A percentile compares a stretch with the other conserved stretches of the same genome.
Conservation (phyloP, 257 asterid species). For the Solanum pinnatisectum region DNA sequence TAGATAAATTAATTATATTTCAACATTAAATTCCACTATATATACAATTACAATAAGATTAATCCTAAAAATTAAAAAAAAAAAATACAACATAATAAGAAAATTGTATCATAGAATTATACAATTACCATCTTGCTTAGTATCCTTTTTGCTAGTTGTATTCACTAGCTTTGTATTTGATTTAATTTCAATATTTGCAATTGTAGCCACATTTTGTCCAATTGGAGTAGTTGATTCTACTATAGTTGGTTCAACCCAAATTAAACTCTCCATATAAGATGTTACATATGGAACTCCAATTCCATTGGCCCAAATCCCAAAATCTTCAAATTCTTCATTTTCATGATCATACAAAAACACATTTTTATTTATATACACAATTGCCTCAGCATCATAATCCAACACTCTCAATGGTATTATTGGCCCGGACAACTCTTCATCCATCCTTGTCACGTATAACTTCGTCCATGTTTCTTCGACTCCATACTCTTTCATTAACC, state of each 20-base stretch:
- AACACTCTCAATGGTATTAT: neutral
- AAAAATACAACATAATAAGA: neutral
- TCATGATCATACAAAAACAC: neutral
- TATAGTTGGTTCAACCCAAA: neutral
- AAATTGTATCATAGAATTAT: neutral
- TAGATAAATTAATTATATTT: neutral
- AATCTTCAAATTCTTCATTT: neutral
- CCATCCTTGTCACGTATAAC: neutral
- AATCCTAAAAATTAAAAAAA: neutral
- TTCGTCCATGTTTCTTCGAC: neutral
- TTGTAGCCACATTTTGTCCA: neutral
- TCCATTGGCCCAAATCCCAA: neutral
- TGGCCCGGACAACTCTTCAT: neutral
- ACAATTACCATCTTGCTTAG: neutral
- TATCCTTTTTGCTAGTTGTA: neutral
- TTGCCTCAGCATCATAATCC: neutral
- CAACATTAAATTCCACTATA: neutral
- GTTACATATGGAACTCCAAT: neutral
- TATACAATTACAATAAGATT: neutral
- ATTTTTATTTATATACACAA: neutral
- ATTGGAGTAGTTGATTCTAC: neutral
- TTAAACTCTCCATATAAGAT: neutral
- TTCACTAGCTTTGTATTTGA: neutral
- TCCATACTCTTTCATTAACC: neutral
- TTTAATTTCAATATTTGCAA: neutral